Evolutionary conservation across 2,329 filamentous ascomycete genomes (phyloP).

Genomic region (Dichotomopilus funicola): DNA sequence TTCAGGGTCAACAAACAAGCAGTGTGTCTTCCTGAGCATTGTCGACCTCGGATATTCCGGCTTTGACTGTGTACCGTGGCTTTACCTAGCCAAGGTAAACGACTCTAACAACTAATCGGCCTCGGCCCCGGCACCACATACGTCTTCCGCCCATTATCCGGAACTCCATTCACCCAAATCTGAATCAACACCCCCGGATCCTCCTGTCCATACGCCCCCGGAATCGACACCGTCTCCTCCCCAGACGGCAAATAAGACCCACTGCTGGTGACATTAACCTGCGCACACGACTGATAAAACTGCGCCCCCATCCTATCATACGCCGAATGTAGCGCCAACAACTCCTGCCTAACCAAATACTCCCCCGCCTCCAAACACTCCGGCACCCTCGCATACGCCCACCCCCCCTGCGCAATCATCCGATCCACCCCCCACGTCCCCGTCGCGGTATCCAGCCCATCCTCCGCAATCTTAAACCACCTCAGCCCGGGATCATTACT

Average conservation of each 20-base stretch:
- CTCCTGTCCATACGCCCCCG: neutral
- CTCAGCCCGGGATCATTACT: neutral
- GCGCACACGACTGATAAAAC: conserved; percentile 1
- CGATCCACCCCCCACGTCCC: neutral
- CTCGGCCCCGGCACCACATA: neutral
- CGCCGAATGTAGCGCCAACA: neutral
- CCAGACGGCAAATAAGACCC: neutral
- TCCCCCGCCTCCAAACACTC: neutral
- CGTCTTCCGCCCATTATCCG: neutral
- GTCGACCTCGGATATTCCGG: no score
- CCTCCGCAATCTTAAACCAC: neutral
- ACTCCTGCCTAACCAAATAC: neutral
- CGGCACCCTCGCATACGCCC: neutral
- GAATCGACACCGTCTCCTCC: neutral
- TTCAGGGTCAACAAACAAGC: no score
- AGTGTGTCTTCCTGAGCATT: no score
- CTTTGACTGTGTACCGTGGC: no score
- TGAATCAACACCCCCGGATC: neutral
- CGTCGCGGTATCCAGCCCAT: neutral
- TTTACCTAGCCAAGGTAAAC: neutral
- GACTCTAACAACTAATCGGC: neutral
- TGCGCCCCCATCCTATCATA: neutral
- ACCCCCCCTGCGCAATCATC: neutral
- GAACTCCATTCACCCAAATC: neutral
- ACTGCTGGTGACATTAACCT: neutral